phyloP scores from a whole-genome alignment of 2,329 filamentous ascomycete genomes.

The Dactylellina leptospora region DNA sequence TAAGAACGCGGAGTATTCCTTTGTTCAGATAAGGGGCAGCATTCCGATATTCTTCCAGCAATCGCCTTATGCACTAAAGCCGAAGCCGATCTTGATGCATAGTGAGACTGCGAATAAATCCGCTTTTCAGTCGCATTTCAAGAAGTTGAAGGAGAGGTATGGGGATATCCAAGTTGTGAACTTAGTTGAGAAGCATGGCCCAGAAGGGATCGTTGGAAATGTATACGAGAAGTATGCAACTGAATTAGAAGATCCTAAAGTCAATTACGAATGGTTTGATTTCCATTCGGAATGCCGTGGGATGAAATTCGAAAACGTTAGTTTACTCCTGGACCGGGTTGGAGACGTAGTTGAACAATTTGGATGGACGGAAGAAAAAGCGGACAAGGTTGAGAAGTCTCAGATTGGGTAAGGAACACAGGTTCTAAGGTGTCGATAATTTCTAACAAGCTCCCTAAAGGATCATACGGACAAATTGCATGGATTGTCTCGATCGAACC shows the following conservation, averaged over 20 bases:
- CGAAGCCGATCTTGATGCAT: constrained; percentile 81
- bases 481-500: constrained; percentile 96
- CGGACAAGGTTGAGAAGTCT: constrained; percentile 59
- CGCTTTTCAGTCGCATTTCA: constrained; percentile 83
- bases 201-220: constrained; percentile 80
- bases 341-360: constrained; percentile 73
- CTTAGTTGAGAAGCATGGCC: constrained; percentile 86
- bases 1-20: constrained; percentile 78
- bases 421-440: constrained; percentile 66
- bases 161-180: constrained; percentile 79
- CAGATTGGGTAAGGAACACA: constrained; percentile 25
- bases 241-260: constrained; percentile 63
- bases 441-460: constrained; percentile 16
- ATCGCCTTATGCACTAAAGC: constrained; percentile 91
- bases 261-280: constrained; percentile 94
- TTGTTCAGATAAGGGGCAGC: constrained; percentile 86
- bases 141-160: constrained; percentile 73
- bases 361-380: constrained; percentile 72
- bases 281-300: constrained; percentile 91
- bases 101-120: constrained; percentile 79
- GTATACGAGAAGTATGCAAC: constrained; percentile 77
- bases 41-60: constrained; percentile 97
- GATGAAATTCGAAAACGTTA: constrained; percentile 98
- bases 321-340: constrained; percentile 76
- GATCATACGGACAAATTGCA: constrained; percentile 92